Evolutionary conservation across 1,284 basidiomycete genomes (phyloP).

Genomic region (Marasmius tenuissimus): DNA sequence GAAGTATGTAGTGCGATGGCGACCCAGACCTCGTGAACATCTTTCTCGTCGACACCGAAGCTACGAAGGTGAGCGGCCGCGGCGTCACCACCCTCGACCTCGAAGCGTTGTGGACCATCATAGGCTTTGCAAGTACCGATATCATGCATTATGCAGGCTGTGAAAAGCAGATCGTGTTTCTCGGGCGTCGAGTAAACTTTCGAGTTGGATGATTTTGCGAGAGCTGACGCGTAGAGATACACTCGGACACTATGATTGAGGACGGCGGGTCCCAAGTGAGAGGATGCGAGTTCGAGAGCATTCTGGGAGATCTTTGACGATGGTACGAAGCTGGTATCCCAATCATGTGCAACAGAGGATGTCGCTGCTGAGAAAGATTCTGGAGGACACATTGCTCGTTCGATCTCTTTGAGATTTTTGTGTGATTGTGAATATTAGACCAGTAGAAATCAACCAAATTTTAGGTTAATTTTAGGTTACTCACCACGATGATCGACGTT

Average conservation of each 20-base stretch:
- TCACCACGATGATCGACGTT: too few species aligned
- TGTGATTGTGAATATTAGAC: too few species aligned
- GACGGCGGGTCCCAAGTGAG: neutral
- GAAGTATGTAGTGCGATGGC: slow-evolving; percentile 5
- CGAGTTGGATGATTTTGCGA: neutral
- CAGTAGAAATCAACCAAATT: too few species aligned
- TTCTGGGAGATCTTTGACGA: neutral
- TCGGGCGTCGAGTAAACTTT: neutral
- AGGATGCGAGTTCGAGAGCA: neutral
- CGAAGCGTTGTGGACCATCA: neutral
- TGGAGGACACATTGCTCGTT: too few species aligned
- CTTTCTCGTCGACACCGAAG: neutral
- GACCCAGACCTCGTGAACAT: slow-evolving; percentile 4
- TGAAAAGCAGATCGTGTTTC: neutral
- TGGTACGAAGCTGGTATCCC: neutral
- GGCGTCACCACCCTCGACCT: slow-evolving; percentile 6
- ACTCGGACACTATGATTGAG: neutral
- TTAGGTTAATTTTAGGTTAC: too few species aligned
- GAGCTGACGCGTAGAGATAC: neutral
- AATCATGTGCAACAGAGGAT: too few species aligned
- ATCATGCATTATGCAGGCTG: slow-evolving; percentile 6
- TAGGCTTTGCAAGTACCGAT: neutral
- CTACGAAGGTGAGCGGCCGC: neutral
- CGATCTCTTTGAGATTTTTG: too few species aligned
- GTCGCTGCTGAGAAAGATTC: too few species aligned